These are phyloP conservation scores for Botrytis porri DNA, from an alignment of 2,329 filamentous ascomycete genomes.

Conservation along the genomic window DNA sequence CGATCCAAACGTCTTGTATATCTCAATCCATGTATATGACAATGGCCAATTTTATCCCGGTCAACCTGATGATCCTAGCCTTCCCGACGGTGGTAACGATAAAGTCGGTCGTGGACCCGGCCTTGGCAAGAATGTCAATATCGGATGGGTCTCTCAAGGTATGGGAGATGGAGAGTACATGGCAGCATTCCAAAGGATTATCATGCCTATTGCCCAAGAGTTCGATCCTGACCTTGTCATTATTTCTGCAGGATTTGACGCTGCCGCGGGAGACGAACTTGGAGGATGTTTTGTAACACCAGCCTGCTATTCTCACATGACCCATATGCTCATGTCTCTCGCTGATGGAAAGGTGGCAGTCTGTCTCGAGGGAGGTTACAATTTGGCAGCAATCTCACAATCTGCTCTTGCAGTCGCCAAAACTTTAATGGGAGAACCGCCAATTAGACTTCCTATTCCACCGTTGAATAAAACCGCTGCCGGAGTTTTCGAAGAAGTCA, in stretches of 20 bases:
- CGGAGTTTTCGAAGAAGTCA: slow-evolving; percentile 55
- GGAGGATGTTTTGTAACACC: slow-evolving; percentile 92
- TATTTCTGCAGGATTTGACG: slow-evolving; percentile 93
- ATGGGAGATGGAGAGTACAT: slow-evolving; percentile 98
- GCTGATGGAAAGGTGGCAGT: slow-evolving; percentile 87
- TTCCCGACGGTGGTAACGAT: slow-evolving; percentile 59
- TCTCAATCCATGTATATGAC: slow-evolving; percentile 87
- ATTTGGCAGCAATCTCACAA: slow-evolving; percentile 85
- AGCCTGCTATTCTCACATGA: slow-evolving; percentile 95
- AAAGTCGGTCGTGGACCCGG: slow-evolving; percentile 56
- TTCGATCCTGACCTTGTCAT: slow-evolving; percentile 95
- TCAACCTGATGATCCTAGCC: slow-evolving; percentile 57
- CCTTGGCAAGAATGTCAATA: slow-evolving; percentile 63
- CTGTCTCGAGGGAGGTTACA: slow-evolving; percentile 94
- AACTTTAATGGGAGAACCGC: slow-evolving; percentile 94
- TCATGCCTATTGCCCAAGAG: slow-evolving; percentile 94
- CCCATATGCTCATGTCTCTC: slow-evolving; percentile 96
- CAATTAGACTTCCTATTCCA: slow-evolving; percentile 57
- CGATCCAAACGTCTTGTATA: slow-evolving; percentile 91
- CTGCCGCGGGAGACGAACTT: slow-evolving; percentile 87
- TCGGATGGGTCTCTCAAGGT: slow-evolving; percentile 64
- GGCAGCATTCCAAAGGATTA: slow-evolving; percentile 89
- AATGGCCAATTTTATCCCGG: slow-evolving; percentile 84
- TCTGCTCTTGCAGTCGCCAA: slow-evolving; percentile 88
- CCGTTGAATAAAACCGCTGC: slow-evolving; percentile 57